Percentiles rank a stretch among this genome's conserved stretches.
phyloP scores from a whole-genome alignment of 371 early-diverging fungal genomes.

The Umbelopsis sp. region DNA sequence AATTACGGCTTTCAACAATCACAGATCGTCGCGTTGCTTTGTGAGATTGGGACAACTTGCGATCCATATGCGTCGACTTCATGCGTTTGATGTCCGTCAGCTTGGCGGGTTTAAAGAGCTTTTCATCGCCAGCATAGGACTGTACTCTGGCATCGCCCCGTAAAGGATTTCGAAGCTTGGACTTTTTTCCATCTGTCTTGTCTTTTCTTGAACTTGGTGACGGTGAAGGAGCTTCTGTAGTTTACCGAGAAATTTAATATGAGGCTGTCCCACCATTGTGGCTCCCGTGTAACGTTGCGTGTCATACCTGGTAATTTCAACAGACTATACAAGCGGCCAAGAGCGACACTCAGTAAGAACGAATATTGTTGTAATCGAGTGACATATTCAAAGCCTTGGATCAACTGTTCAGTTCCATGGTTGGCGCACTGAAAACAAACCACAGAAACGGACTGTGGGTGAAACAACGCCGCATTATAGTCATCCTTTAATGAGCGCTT shows the following conservation, averaged over 20 bases:
- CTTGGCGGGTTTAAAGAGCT: constrained; percentile 44
- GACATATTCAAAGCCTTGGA: constrained; percentile 59
- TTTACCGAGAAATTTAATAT: not conserved
- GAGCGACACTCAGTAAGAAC: constrained; percentile 84
- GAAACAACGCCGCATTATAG: constrained; percentile 49
- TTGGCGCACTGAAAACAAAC: constrained; percentile 51
- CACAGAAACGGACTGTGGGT: constrained; percentile 44
- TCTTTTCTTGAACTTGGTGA: constrained; percentile 4
- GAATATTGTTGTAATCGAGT: constrained; percentile 91
- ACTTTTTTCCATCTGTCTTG: not conserved
- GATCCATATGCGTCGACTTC: constrained; percentile 58
- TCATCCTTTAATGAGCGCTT: constrained; percentile 49
- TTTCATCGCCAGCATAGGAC: not conserved
- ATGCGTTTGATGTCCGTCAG: constrained; percentile 58
- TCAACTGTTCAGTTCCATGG: constrained; percentile 26
- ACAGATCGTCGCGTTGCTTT: constrained; percentile 61
- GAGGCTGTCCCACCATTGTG: not conserved
- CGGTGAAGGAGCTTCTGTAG: not conserved
- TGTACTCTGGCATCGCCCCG: not conserved
- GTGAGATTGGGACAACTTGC: constrained; percentile 65
- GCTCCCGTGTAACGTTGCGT: not conserved
- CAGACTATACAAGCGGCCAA: constrained; percentile 80
- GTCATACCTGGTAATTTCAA: constrained; percentile 67
- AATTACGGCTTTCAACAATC: constrained; percentile 40
- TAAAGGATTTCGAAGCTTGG: constrained; percentile 9